Conservation (phyloP, 352 stramenopile species). For the Phytophthora cactorum region DNA sequence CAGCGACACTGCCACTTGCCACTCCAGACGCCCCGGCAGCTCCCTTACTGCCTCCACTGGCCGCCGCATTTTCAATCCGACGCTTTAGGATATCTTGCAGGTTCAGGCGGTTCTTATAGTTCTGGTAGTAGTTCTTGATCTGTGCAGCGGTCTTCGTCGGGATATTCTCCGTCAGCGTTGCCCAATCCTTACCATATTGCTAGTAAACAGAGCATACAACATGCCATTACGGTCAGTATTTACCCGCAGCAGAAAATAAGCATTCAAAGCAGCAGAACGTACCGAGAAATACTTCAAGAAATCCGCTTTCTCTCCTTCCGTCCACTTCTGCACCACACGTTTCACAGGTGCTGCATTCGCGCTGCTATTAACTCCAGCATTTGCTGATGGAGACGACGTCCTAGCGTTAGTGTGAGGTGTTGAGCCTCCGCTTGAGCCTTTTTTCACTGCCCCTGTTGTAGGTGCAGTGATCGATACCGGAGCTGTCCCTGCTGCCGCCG, state of each 20-base stretch:
- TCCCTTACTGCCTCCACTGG: slow-evolving; percentile 31
- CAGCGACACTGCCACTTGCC: slow-evolving; percentile 21
- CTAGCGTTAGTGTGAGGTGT: slow-evolving; percentile 24
- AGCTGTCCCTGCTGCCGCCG: not conserved
- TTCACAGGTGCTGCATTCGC: slow-evolving; percentile 51
- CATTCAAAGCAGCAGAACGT: slow-evolving; percentile 23
- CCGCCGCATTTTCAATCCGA: slow-evolving; percentile 58
- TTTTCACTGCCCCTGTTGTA: slow-evolving; percentile 18
- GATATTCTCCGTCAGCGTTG: slow-evolving; percentile 86
- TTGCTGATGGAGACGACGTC: slow-evolving; percentile 29
- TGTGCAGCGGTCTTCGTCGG: slow-evolving; percentile 90
- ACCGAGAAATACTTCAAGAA: slow-evolving; percentile 91
- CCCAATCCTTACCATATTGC: slow-evolving; percentile 91
- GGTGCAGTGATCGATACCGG: slow-evolving; percentile 8
- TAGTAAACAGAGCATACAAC: slow-evolving; percentile 28
- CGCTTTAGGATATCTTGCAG: slow-evolving; percentile 89
- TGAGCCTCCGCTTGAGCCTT: slow-evolving; percentile 10
- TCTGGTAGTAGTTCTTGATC: slow-evolving; percentile 95
- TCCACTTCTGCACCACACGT: slow-evolving; percentile 92
- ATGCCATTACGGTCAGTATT: slow-evolving; percentile 13
- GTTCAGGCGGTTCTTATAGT: slow-evolving; percentile 92
- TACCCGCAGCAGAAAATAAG: not conserved
- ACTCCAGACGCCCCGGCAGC: slow-evolving; percentile 3
- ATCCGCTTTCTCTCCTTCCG: slow-evolving; percentile 85
- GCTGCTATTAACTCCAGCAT: slow-evolving; percentile 15